A percentile compares a stretch with the other conserved stretches of the same genome.
These are phyloP conservation scores for Suaeda aralocaspica DNA, from an alignment of 148 eudicot species.

Conservation along the genomic window DNA sequence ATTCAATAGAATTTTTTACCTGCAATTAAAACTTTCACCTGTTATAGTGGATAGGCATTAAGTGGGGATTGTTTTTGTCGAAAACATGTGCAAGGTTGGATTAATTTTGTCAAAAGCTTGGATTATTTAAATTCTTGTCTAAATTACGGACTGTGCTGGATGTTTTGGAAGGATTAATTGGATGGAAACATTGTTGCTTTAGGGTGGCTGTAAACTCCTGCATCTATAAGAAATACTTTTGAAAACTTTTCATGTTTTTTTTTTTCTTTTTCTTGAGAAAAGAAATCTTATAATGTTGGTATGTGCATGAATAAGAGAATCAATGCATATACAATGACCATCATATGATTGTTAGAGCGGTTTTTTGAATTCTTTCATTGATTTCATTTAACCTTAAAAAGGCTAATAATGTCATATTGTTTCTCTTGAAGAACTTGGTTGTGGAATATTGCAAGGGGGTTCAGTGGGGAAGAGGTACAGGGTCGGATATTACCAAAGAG, in stretches of 20 bases:
- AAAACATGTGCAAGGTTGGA: too few relatives aligned
- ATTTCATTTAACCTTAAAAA: neutral
- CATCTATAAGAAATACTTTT: neutral
- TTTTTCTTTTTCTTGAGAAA: too few relatives aligned
- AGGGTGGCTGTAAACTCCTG: neutral
- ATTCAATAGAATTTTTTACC: too few relatives aligned
- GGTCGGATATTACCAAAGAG: slow-evolving; percentile 86
- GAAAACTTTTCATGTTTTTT: neutral
- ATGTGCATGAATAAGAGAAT: neutral
- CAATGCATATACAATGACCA: too few relatives aligned
- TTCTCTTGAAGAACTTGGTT: slow-evolving; percentile 62
- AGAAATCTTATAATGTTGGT: too few relatives aligned
- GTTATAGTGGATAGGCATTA: too few relatives aligned
- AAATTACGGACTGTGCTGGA: neutral
- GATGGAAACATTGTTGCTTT: neutral
- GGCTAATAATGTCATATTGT: slow-evolving; percentile 1
- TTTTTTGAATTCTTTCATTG: neutral
- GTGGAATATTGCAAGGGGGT: slow-evolving; percentile 90
- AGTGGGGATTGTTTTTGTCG: too few relatives aligned
- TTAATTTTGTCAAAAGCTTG: too few relatives aligned
- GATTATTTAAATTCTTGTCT: too few relatives aligned
- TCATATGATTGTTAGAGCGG: neutral
- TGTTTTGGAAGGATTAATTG: neutral
- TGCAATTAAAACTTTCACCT: too few relatives aligned
- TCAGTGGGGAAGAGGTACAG: slow-evolving; percentile 83